Evolutionary conservation across 2,329 filamentous ascomycete species (phyloP).

Genomic region (Ilyonectria sp.): DNA sequence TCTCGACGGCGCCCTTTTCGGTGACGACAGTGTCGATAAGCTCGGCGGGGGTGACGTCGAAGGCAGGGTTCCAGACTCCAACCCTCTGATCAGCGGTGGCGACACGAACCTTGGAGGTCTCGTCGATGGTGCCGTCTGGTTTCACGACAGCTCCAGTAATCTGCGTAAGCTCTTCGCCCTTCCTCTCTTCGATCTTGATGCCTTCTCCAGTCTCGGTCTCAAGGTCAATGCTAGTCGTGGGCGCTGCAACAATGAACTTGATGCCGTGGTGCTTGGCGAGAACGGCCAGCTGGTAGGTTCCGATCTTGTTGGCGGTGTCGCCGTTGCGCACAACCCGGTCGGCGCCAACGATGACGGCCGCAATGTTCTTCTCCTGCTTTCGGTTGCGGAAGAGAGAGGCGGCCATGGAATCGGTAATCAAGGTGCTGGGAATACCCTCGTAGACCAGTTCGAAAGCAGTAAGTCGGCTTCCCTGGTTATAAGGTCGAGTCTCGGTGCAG

Average conservation of each 20-base stretch:
- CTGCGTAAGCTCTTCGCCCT: slow-evolving; percentile 85
- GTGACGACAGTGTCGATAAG: slow-evolving; percentile 96
- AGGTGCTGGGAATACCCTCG: slow-evolving; percentile 89
- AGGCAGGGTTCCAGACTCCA: slow-evolving; percentile 95
- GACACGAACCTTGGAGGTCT: slow-evolving; percentile 76
- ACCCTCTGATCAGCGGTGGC: slow-evolving; percentile 86
- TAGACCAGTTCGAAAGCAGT: slow-evolving; percentile 98
- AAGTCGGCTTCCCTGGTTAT: slow-evolving; percentile 96
- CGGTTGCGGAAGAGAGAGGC: slow-evolving; percentile 82
- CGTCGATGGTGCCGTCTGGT: slow-evolving; percentile 74
- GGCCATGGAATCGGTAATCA: slow-evolving; percentile 98
- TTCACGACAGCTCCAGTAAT: slow-evolving; percentile 83
- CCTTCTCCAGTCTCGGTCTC: slow-evolving; percentile 81
- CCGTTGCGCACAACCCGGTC: slow-evolving; percentile 97
- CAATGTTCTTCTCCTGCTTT: slow-evolving; percentile 77
- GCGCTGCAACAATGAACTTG: slow-evolving; percentile 95
- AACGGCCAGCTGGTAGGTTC: slow-evolving; percentile 94
- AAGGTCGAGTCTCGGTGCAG: slow-evolving; percentile 96
- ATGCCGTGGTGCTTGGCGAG: slow-evolving; percentile 89
- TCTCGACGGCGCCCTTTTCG: slow-evolving; percentile 89
- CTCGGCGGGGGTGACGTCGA: slow-evolving; percentile 91
- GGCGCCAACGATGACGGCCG: slow-evolving; percentile 92
- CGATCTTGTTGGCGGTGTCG: slow-evolving; percentile 98
- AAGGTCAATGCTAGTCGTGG: slow-evolving; percentile 93
- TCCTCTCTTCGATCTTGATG: slow-evolving; percentile 93